Base-by-base conservation (phyloP, 495 filamentous ascomycete genomes). In the Aspergillus carlsbadensis region DNA sequence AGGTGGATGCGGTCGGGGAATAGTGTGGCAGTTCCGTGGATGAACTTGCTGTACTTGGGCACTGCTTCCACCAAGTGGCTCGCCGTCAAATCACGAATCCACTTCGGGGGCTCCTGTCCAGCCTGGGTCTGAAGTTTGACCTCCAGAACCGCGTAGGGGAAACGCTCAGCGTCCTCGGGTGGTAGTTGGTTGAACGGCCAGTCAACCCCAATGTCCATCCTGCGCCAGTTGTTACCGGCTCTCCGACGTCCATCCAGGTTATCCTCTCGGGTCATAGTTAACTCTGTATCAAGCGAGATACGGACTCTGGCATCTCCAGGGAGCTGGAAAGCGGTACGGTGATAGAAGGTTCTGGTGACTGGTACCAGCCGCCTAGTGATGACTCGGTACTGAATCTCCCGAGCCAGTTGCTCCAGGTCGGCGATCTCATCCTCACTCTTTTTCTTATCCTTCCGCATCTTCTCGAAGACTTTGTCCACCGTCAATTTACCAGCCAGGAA, bases 31-130 rank as follows among this genome's bases (percentile, higher is more conserved):
- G 85, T 88, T 46, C 94, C 94, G 70, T 99, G 94, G 57, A 99
- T 99, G 71, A 98, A 99, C 74, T 99, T 99, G 63, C 91, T 96
- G 77, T 96, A 99, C 67, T 99, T 99, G 47, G 94, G 94, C 1
- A 98, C 92, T 1, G 95, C 94, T 70, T 99, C 94, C 13, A 99
- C 94, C 21, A 99, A 81, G 70, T 99, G 94, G 62, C 89, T 94
- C 14, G 90, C 81, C 20, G 89, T 94, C 39, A 99, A 78, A 60
- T 96, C 91, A 10, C 90, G 86, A 54, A 97, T 93, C 94, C 94
- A 99, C 64, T 92, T 86, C 0, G 94, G 94, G 20, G 95, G 94
- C 64, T 96, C 92, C 70, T 97, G 92, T n/a, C 95, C 94, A 31
- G 87, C 86, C 70, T 96, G 92, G 2, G 95, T 99, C 72, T 98